Evolutionary conservation across 805 yeast species (phyloP).

Genomic region (Candida montana): DNA sequence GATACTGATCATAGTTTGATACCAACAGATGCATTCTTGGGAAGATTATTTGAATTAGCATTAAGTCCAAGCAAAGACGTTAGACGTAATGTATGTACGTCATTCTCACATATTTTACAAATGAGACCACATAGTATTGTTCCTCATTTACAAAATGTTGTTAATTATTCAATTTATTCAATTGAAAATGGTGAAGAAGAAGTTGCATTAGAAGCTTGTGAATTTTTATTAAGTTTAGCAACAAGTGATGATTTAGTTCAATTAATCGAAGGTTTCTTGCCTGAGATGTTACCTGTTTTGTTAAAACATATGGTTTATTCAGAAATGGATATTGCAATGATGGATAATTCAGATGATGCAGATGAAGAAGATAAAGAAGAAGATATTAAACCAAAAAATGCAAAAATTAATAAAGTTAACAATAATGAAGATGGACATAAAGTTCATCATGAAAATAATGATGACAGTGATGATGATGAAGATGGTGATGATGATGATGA

Average conservation of each 20-base stretch:
- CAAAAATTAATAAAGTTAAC: slow-evolving; percentile 47
- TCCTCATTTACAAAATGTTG: slow-evolving; percentile 82
- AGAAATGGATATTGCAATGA: slow-evolving; percentile 66
- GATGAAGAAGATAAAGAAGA: slow-evolving; percentile 76
- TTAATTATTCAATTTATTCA: slow-evolving; percentile 76
- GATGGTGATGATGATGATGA: slow-evolving; percentile 71
- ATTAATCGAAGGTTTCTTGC: slow-evolving; percentile 52
- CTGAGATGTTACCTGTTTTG: slow-evolving; percentile 67
- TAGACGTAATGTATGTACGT: slow-evolving; percentile 68
- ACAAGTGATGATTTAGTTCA: slow-evolving; percentile 51
- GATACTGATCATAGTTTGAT: slow-evolving; percentile 61
- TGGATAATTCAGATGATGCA: slow-evolving; percentile 74
- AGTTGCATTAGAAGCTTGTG: slow-evolving; percentile 90
- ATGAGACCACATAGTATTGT: slow-evolving; percentile 72
- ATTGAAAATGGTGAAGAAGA: slow-evolving; percentile 60
- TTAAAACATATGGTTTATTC: slow-evolving; percentile 82
- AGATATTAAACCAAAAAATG: slow-evolving; percentile 80
- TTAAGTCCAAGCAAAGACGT: slow-evolving; percentile 52
- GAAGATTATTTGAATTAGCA: slow-evolving; percentile 65
- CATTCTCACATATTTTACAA: slow-evolving; percentile 68
- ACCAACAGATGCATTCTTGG: slow-evolving; percentile 61
- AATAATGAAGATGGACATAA: slow-evolving; percentile 1
- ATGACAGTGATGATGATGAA: slow-evolving; percentile 56
- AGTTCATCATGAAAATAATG: slow-evolving; percentile 32
- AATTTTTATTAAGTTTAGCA: slow-evolving; percentile 73